phyloP scores from a whole-genome alignment of 2,329 filamentous ascomycete species.

The Xenoacremonium recifei region DNA sequence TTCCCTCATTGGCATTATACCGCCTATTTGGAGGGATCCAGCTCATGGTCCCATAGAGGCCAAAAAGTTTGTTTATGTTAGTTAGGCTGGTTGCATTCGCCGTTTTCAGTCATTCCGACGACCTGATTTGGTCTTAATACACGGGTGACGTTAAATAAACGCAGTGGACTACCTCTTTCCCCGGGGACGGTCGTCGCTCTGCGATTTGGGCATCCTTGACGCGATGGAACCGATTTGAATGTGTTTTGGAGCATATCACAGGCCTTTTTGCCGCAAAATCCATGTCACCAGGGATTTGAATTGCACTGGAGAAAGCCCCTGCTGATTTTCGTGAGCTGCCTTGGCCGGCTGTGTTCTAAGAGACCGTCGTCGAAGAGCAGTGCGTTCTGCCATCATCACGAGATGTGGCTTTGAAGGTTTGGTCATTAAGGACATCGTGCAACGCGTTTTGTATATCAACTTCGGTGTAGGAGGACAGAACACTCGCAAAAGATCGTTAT shows the following conservation, averaged over 20 bases:
- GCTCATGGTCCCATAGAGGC: not conserved
- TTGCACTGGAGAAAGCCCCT: not conserved
- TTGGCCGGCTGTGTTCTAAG: no score
- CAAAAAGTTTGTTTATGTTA: not conserved
- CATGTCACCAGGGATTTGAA: not conserved
- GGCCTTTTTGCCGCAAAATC: not conserved
- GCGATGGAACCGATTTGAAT: not conserved
- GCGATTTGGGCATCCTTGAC: not conserved
- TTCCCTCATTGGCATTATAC: not conserved
- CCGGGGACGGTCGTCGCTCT: not conserved
- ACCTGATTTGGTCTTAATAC: not conserved
- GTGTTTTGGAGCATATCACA: not conserved
- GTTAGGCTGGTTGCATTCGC: not conserved
- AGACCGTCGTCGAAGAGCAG: no score
- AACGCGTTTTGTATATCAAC: no score
- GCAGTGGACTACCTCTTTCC: not conserved
- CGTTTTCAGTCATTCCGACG: not conserved
- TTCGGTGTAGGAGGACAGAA: no score
- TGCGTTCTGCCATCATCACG: no score
- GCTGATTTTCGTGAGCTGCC: not conserved
- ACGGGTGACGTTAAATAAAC: not conserved
- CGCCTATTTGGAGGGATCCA: not conserved
- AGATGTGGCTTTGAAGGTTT: no score
- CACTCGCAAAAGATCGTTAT: no score
- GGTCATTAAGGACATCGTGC: no score